Evolutionary conservation across 2,329 filamentous ascomycete genomes (phyloP), one percentile per base, ranked within the genome.

Genomic region (Penicillium sp.): DNA sequence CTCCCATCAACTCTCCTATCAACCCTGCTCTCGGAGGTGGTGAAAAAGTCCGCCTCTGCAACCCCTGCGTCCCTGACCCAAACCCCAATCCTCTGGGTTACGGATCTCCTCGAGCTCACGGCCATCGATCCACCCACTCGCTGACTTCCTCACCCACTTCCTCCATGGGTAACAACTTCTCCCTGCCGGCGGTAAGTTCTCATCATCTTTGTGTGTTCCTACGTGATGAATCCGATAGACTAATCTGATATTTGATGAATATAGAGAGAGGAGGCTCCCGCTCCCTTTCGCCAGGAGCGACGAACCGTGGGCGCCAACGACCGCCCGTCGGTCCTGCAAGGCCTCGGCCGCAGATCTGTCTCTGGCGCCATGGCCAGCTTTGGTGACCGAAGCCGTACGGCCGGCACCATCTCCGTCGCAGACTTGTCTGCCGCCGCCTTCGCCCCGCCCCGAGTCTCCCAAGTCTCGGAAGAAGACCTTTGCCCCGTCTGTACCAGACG

Each of bases 1-100:
- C 30, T 33, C 30, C 30, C 30, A 1, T 33, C 13, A 59, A 65
- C 65, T 70, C 66, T 10, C 51, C 62, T 37, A 67, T 76, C 26
- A 85, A 84, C 64, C 81, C 81, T 58, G 82, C 80, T 26, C 76
- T 89, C 19, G 86, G 86, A 40, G 88, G 88, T 56, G 88, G 88
- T 35, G 87, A 89, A 70, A 85, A 88, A 74, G 89, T 91, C 38
- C 83, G 89, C 62, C 83, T 91, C 10, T 91, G 89, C 78, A 91
- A 91, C 70, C 89, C 89, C 13, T 91, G 89, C 73, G 89, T 91
- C 12, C 89, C 89, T 38, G 88, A 91, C 77, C 89, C 87, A 19
- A 88, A 89, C 64, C 83, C 84, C 38, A 82, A 84, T 59, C 86
- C 85, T 37, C 70, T 73, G 30, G 70, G 70, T 22, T 80, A 77